Evolutionary conservation across 352 stramenopile genomes (phyloP), one percentile per base, ranked within the genome.

Genomic region (Peronospora farinosa): DNA sequence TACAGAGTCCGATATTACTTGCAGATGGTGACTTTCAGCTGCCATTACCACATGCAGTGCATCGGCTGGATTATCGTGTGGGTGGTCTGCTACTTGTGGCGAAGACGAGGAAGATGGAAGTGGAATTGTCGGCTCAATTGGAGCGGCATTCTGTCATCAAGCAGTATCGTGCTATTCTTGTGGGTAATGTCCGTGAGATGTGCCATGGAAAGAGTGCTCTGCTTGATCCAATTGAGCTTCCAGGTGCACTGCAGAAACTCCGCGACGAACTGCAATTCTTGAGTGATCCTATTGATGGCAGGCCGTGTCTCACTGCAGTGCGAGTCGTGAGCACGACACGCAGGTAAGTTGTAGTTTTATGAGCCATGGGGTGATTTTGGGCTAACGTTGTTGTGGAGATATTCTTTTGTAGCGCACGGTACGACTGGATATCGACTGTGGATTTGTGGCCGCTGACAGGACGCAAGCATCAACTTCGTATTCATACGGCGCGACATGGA

Each of bases 371-470:
- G 17, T 3, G 10, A 31, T 37, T n/a, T n/a, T 38, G 17, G 15
- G 15, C 36, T 54, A 39, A 33, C 28, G 25, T 54, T 35, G 23
- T 27, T 27, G 3, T 50, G 36, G 30, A 28, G 1, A 27, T 41
- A 11, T 43, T 13, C 7, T 40, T 47, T 10, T 25, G 37, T 10
- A 65, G 72, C 51, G 68, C 63, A 9, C 62, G 72, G 17, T 86
- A 84, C 52, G 61, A 51, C 12, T 83, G 68, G 67, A 63, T 86
- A 38, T 77, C 70, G 31, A 87, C 75, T 2, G 70, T 84, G 13
- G 72, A 86, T 32, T 43, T 87, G 39, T 87, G 76, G 76, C 73
- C 73, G 13, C 56, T 84, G 6, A 90, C 76, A 11, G 79, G 79
- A 1, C 60, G 77, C 27, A 81, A 76, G 57, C 79, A 90, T 40